Evolutionary conservation across 331 rosid species (phyloP), one percentile per base, ranked within the genome.

Genomic region (Prunus yedoensis): DNA sequence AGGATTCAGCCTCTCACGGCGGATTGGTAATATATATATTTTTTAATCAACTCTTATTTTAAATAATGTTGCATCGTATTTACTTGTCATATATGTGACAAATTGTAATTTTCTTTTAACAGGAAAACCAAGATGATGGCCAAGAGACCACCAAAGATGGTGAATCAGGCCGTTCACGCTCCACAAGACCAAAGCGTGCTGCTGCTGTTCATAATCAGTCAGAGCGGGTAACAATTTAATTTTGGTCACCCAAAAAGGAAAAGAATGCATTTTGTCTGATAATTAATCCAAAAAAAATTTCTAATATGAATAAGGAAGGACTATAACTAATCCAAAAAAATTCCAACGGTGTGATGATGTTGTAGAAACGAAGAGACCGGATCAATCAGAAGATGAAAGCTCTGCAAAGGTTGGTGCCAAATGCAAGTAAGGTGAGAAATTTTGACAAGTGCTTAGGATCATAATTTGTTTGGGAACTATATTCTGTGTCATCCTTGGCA

Each of bases 381-480:
- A 89, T 91, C 68, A 91, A 89, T 78, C 87, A 91, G 88, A 91
- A 77, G 83, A 80, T 91, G 91, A 89, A 91, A 79, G 90, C 87
- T 13, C 83, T 91, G 80, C 95, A 91, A 76, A 88, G 74, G 80
- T 79, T 91, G 88, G 95, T 91, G 41, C 97, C 97, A 66, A 88
- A 91, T 82, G 88, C 97, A 25, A 83, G 79, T 79, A 89, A 91
- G 91, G 97, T 91, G 52, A 82, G 85, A 57, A 61, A 65, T 18
- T n/a, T 20, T 71, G 43, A 35, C 38, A 23, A 53, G 53, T 9
- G 43, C 17, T 32, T 16, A 45, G 8, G 8, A 10, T 12, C 25
- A 28, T 52, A 30, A 25, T 47, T 10, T 11, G 52, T 47, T 10
- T 5, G 41, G 41, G 3, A 3, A 12, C 4, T 11, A 12, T 11